Base-by-base conservation (phyloP, 169 alveolate species). In the Plasmodium ovale region DNA sequence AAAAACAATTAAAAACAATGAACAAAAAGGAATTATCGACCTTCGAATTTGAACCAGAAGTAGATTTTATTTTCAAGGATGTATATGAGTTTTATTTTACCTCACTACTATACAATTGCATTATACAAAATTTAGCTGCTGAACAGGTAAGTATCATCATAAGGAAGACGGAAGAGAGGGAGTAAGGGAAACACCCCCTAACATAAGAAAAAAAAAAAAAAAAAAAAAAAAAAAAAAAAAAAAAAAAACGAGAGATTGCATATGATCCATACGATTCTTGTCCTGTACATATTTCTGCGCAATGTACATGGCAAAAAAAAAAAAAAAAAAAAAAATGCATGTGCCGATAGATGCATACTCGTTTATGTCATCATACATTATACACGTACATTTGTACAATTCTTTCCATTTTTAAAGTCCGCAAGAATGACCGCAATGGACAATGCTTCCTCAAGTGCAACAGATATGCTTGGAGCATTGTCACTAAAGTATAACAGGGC, bases 381-480 rank as follows among this genome's bases (percentile, higher is more conserved):
- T 60, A 10, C 19, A 10, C 4, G 14, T 9, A 62, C n/a, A 62
- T 62, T 16, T 33, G 14, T 14, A 62, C 29, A 31, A 12, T 62
- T 62, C 23, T 44, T 67, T 39, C 14, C 9, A 19, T 44, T 27
- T 67, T 27, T 42, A 16, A 19, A 95, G 94, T 94, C 97, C 10
- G 97, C 97, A 16, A 92, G 97, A 39, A 94, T 95, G 96, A 92
- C 97, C 10, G 97, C 97, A 9, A 95, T 95, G 97, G 97, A 95
- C 92, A 95, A 94, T 65, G 97, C 97, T 42, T 95, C 97, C 42
- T 87, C 95, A 51, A 95, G 94, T 71, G 97, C 97, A 9, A 92
- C 97, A 5, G 97, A 95, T 29, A 95, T 95, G 97, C 79, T 95
- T 42, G 92, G 90, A 49, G 53, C 92, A 6, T 92, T 95, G 39